Base-by-base conservation (phyloP, 2,329 filamentous ascomycete species). In the Aspergillus spinulosporus region DNA sequence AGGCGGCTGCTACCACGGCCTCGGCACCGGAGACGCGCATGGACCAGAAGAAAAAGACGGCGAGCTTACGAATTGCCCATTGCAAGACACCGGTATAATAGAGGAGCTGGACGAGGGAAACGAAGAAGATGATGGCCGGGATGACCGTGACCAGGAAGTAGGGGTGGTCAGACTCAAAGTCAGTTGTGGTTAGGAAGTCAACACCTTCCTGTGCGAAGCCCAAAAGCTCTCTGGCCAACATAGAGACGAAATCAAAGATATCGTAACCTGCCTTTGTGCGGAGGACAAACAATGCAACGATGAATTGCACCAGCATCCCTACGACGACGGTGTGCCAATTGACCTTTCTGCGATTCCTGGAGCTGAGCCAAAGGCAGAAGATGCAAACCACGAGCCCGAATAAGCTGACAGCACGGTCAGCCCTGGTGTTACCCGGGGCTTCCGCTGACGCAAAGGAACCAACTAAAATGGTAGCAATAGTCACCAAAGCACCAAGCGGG, bases 111-210 rank as follows among this genome's bases (percentile, higher is more conserved):
- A 96, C 90, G n/a, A 96, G 80, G 1, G 92, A 86, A 56, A 96
- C 89, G 84, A 97, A 96, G 84, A 96, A 97, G 78, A 96, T 90
- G 75, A 97, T 95, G 66, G 92, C 87, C 0, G 92, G 91, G n/a
- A 95, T 82, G 60, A 96, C 91, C 49, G 81, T 78, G 49, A 88
- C 81, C 61, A 96, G 80, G 82, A 96, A 96, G 83, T 82, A 91
- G 3, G 66, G 63, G n/a, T 69, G 68, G 1, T 80, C 3, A 77
- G 68, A 4, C 80, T 77, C 6, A 45, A 73, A 72, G 2, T 73
- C 71, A 0, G 65, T 52, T 11, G 78, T 76, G 0, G 86, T 88
- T 64, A 97, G 74, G 78, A 96, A 97, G 0, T 73, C 70, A 0
- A 89, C 84, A 71, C 92, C 92, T 32, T 90, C 72, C 14, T 79